Evolutionary conservation across 768 basidiomycete genomes (phyloP), one percentile per base, ranked within the genome.

Genomic region (Lactarius sanguifluus): DNA sequence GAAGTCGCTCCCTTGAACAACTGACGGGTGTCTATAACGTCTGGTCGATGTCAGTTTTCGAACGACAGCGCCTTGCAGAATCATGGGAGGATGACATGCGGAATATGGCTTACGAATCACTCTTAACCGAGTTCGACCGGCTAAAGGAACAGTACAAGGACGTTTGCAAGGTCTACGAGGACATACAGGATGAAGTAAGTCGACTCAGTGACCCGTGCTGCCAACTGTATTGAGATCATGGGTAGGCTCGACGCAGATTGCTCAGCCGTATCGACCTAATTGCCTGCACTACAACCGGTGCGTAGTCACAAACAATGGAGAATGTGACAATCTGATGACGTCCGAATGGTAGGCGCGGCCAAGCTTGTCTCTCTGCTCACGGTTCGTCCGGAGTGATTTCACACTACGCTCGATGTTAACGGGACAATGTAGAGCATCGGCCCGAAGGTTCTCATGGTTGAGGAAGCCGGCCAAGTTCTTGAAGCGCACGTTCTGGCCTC

Each of bases 381-480:
- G 75, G 89, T 86, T 50, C 40, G 76, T 67, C n/a, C 2, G n/a
- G 34, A 36, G 10, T 28, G 12, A 38, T 43, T 13, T 6, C 34
- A 8, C 16, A 5, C 18, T 0, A 9, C 34, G 38, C 20, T 20
- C 28, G 1, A 5, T 54, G n/a, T 50, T 60, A n/a, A 65, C 61
- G 68, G 3, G 52, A 18, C 18, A 16, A 38, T 63, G 4, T 60
- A 90, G 88, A 82, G 83, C 16, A 72, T 91, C 6, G 76, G 72
- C 5, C 90, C 90, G 0, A 81, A 80, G 38, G 83, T 91, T 0
- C 72, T 91, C 57, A 76, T 92, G 57, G 87, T 92, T 0, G 90
- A 93, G 74, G 91, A 92, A 73, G 91, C 91, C 0, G 91, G 91
- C 0, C 91, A 93, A 75, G 88, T 92, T 1, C 80, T 92, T 34